Evolutionary conservation across 2,329 filamentous ascomycete species (phyloP).

Genomic region (Neofusicoccum ribis): DNA sequence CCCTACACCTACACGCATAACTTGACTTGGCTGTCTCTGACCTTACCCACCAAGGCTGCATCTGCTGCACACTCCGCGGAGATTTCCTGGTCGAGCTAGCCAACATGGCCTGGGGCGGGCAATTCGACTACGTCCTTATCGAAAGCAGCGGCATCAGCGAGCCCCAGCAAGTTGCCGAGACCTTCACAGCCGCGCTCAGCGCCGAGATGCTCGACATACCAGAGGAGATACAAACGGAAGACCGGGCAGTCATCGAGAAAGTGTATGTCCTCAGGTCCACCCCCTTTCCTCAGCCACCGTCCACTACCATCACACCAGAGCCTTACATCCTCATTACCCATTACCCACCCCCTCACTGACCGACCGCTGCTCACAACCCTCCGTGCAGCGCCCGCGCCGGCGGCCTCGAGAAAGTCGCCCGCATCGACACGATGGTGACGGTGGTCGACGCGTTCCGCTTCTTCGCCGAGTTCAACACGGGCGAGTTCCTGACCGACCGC

Average conservation of each 20-base stretch:
- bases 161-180: constrained; percentile 73
- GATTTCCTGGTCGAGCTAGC: constrained; percentile 71
- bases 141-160: constrained; percentile 73
- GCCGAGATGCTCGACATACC: constrained; percentile 51
- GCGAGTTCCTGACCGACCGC: constrained; percentile 65
- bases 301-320: no score
- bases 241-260: constrained; percentile 47
- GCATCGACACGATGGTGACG: constrained; percentile 70
- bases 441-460: constrained; percentile 74
- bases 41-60: constrained; percentile 51
- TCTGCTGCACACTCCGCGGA: constrained; percentile 73
- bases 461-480: constrained; percentile 70
- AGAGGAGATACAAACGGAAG: constrained; percentile 43
- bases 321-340: no score
- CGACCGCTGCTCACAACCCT: background rate
- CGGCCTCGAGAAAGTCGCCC: constrained; percentile 65
- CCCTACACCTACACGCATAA: background rate
- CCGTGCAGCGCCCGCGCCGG: constrained; percentile 53
- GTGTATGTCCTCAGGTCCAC: constrained; percentile 39
- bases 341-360: background rate
- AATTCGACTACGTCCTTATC: constrained; percentile 71
- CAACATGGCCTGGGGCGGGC: constrained; percentile 59
- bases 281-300: no score
- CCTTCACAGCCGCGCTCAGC: constrained; percentile 58
- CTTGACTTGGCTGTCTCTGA: background rate